phyloP scores from a whole-genome alignment of 768 basidiomycete species.

The Amanita polypyramis region DNA sequence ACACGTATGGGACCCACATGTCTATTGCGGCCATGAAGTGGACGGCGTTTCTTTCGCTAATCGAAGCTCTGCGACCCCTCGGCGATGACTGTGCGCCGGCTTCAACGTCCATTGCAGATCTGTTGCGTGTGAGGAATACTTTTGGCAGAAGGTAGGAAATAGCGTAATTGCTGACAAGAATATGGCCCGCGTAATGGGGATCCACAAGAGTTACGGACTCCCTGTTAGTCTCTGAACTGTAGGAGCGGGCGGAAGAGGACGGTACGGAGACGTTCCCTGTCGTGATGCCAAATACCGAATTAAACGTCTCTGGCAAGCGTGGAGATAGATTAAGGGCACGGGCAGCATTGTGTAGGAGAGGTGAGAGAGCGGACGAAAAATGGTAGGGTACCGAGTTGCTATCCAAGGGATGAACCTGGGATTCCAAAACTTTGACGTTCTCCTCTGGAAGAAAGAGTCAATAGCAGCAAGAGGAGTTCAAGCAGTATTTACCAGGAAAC shows the following conservation, averaged over 20 bases:
- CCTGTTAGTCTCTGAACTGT: conserved; percentile 24
- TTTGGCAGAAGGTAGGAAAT: conserved; percentile 71
- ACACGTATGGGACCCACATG: conserved; percentile 61
- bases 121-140: conserved; percentile 33
- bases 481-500: conserved; percentile 48
- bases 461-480: neutral
- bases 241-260: conserved; percentile 23
- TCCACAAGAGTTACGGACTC: conserved; percentile 40
- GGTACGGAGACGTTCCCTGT: conserved; percentile 22
- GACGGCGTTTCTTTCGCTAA: conserved; percentile 47
- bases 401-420: conserved; percentile 71
- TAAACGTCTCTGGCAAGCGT: conserved; percentile 49
- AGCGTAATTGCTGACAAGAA: conserved; percentile 68
- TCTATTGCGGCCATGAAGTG: conserved; percentile 81
- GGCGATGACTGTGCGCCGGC: conserved; percentile 15
- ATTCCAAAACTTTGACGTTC: conserved; percentile 62
- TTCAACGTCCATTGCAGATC: conserved; percentile 22
- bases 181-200: conserved; percentile 59
- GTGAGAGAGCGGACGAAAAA: conserved; percentile 53
- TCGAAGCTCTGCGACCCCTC: conserved; percentile 39
- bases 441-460: conserved; percentile 41
- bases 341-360: conserved; percentile 59
- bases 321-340: conserved; percentile 57
- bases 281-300: conserved; percentile 39
- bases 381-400: conserved; percentile 61